These are phyloP conservation scores for Gonapodya sp. DNA, from an alignment of 192 early-diverging fungal species.

Conservation along the genomic window DNA sequence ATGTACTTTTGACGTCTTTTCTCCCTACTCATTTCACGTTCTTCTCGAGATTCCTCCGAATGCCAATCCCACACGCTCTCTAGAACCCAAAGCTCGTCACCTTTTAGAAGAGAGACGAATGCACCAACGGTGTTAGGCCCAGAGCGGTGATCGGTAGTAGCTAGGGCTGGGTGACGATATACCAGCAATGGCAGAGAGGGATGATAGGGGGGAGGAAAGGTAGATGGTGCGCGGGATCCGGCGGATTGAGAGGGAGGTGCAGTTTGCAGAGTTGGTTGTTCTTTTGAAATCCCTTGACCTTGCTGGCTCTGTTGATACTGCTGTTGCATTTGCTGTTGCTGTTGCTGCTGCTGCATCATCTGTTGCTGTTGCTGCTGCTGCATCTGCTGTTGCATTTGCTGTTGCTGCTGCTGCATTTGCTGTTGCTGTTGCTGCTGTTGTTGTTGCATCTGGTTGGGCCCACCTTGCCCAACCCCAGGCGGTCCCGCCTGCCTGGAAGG, in stretches of 20 bases:
- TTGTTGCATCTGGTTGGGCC: not conserved
- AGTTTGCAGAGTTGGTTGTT: not conserved
- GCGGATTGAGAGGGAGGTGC: not conserved
- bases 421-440: not conserved
- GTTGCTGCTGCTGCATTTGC: not conserved
- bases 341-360: not conserved
- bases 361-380: not conserved
- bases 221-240: not conserved
- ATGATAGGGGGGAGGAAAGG: not conserved
- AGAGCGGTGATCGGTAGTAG: not conserved
- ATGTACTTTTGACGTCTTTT: not conserved
- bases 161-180: not conserved
- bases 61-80: not conserved
- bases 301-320: not conserved
- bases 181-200: not conserved
- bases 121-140: not conserved
- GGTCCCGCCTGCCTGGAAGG: not conserved
- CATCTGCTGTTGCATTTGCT: not conserved
- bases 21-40: not conserved
- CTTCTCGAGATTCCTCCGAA: not conserved
- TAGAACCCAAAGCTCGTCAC: not conserved
- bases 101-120: not conserved
- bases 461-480: not conserved
- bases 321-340: not conserved
- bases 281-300: not conserved